Evolutionary conservation across 345 rosid species (phyloP).

Genomic region (Cardamine chenopodiifolia): DNA sequence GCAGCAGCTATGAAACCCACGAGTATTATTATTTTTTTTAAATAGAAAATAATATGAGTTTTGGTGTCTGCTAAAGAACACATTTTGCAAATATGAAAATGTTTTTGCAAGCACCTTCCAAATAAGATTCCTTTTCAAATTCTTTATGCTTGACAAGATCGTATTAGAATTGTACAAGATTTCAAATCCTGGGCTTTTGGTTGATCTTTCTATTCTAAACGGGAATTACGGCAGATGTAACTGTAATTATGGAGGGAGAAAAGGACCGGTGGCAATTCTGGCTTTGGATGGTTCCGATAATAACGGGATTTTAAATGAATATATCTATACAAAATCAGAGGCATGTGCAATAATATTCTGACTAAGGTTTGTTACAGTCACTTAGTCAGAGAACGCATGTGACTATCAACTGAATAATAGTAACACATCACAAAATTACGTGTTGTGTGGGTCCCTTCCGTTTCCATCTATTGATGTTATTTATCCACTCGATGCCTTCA

Average conservation of each 20-base stretch:
- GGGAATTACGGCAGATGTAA: conserved; percentile 39
- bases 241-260: conserved; percentile 11
- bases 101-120: neutral
- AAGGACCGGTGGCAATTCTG: conserved; percentile 13
- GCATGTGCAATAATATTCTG: conserved; percentile 40
- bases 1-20: neutral
- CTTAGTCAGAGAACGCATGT: conserved; percentile 34
- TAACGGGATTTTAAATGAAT: conserved; percentile 21
- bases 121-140: neutral
- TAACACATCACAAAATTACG: conserved; percentile 8
- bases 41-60: neutral
- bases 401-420: conserved; percentile 23
- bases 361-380: conserved; percentile 17
- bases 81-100: neutral
- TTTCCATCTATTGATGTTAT: neutral
- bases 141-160: conserved; percentile 12
- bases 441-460: conserved; percentile 2
- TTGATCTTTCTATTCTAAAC: conserved; percentile 2
- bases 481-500: conserved; percentile 4
- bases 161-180: neutral
- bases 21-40: too few relatives aligned
- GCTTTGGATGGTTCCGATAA: conserved; percentile 32
- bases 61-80: neutral
- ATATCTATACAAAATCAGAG: conserved; percentile 12
- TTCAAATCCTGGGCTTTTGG: neutral